Evolutionary conservation across 2,329 filamentous ascomycete species (phyloP).

Genomic region (Hypoxylon sp.): DNA sequence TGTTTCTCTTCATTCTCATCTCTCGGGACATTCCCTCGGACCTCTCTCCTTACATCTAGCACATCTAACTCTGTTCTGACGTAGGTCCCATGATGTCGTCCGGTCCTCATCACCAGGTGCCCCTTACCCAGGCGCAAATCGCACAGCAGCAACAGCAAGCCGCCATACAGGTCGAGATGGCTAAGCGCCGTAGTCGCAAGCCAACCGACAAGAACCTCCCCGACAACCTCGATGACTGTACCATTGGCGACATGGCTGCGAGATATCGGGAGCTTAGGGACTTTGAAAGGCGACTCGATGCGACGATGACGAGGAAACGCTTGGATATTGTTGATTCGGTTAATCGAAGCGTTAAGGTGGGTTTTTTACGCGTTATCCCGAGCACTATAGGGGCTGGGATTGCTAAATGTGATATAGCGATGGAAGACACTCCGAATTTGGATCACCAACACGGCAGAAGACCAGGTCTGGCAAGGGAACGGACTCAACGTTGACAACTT

Average conservation of each 20-base stretch:
- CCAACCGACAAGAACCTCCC: slow-evolving; percentile 96
- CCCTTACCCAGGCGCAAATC: slow-evolving; percentile 69
- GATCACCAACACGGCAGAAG: slow-evolving; percentile 95
- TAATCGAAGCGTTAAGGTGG: slow-evolving; percentile 79
- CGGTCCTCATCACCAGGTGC: slow-evolving; percentile 66
- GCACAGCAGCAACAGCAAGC: slow-evolving; percentile 67
- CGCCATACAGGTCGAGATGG: slow-evolving; percentile 71
- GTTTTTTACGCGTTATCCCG: slow-evolving; percentile 25
- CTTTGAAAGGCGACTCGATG: slow-evolving; percentile 89
- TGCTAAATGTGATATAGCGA: slow-evolving; percentile 63
- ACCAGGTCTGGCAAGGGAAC: slow-evolving; percentile 90
- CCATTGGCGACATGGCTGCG: slow-evolving; percentile 84
- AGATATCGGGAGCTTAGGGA: slow-evolving; percentile 89
- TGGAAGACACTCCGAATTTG: slow-evolving; percentile 91
- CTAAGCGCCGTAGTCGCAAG: slow-evolving; percentile 86
- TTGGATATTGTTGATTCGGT: slow-evolving; percentile 89
- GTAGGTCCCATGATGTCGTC: slow-evolving; percentile 71
- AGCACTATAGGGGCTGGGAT: slow-evolving; percentile 33
- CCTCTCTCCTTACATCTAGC: neutral
- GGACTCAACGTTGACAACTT: slow-evolving; percentile 80
- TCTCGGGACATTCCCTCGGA: slow-evolving; percentile 4
- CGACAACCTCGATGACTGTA: slow-evolving; percentile 86
- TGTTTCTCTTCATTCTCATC: neutral
- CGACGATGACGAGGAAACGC: slow-evolving; percentile 93
- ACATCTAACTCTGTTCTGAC: slow-evolving; percentile 21